Conservation (phyloP, 2,329 filamentous ascomycete genomes). For the Colletotrichum melonis region DNA sequence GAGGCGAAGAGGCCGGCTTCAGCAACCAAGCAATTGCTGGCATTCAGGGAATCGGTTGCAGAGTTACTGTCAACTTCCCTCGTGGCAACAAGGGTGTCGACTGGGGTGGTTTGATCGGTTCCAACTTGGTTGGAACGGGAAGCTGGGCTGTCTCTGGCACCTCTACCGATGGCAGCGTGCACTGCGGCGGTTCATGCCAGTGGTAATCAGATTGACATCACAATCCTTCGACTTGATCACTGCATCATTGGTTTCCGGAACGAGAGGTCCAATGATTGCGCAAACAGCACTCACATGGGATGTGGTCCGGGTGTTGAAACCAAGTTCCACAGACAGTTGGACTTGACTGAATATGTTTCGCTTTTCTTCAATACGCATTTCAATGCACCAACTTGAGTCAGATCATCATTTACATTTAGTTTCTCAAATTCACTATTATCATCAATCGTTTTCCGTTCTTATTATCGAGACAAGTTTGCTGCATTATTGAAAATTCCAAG, state of each 20-base stretch:
- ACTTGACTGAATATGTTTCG: background rate
- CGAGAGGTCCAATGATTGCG: background rate
- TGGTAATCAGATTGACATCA: background rate
- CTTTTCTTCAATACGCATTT: background rate
- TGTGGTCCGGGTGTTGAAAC: background rate
- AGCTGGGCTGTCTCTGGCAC: slow-evolving; percentile 21
- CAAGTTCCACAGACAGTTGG: background rate
- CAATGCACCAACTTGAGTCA: background rate
- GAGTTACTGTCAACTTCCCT: slow-evolving; percentile 17
- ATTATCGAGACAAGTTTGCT: too few species aligned
- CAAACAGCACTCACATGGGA: background rate
- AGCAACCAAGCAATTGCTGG: slow-evolving; percentile 16
- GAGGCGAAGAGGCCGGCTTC: slow-evolving; percentile 6
- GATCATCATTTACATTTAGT: background rate
- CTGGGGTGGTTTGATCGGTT: slow-evolving; percentile 15
- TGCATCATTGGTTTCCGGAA: background rate
- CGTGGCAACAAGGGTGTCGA: slow-evolving; percentile 22
- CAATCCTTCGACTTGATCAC: background rate
- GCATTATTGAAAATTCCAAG: too few species aligned
- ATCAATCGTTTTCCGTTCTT: background rate
- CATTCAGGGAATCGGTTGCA: slow-evolving; percentile 3
- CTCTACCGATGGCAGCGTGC: slow-evolving; percentile 11
- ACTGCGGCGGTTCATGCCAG: slow-evolving; percentile 19
- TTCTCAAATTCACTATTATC: background rate
- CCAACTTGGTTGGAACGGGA: slow-evolving; percentile 6